Evolutionary conservation across 768 basidiomycete genomes (phyloP).

Genomic region (Clathrus columnatus): DNA sequence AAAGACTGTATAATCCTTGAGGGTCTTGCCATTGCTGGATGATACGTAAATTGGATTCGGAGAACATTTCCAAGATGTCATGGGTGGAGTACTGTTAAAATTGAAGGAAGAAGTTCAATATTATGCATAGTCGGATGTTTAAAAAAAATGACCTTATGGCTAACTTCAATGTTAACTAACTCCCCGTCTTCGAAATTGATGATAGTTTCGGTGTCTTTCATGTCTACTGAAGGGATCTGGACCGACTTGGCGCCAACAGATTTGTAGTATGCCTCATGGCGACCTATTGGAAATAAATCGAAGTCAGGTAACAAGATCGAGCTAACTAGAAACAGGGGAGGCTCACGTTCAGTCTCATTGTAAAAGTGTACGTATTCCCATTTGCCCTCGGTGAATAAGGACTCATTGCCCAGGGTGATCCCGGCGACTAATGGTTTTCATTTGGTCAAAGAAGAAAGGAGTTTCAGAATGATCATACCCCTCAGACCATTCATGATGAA

Average conservation of each 20-base stretch:
- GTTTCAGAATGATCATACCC: constrained; percentile 1
- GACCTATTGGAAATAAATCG: constrained; percentile 37
- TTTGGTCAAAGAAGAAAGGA: not conserved
- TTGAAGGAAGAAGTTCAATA: not conserved
- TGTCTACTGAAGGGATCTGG: constrained; percentile 29
- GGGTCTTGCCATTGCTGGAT: constrained; percentile 81
- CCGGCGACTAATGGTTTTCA: constrained; percentile 38
- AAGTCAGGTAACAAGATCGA: not conserved
- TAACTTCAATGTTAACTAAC: constrained; percentile 76
- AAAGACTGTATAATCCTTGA: constrained; percentile 66
- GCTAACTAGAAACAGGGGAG: not conserved
- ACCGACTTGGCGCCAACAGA: constrained; percentile 56
- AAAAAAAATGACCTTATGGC: constrained; percentile 59
- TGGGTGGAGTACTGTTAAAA: constrained; percentile 61
- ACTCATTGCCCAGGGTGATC: constrained; percentile 54
- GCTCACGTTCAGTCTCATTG: constrained; percentile 47
- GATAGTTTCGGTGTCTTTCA: constrained; percentile 26
- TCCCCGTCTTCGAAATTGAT: constrained; percentile 62
- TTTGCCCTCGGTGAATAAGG: constrained; percentile 51
- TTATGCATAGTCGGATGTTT: not conserved
- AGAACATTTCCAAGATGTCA: constrained; percentile 65
- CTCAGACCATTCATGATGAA: constrained; percentile 86
- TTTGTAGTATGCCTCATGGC: constrained; percentile 78
- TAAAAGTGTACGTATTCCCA: constrained; percentile 66
- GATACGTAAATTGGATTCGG: constrained; percentile 67